A percentile compares a stretch with the other conserved stretches of the same genome.
phyloP scores from a whole-genome alignment of 2,329 filamentous ascomycete species.

The Fusarium protoensiforme region DNA sequence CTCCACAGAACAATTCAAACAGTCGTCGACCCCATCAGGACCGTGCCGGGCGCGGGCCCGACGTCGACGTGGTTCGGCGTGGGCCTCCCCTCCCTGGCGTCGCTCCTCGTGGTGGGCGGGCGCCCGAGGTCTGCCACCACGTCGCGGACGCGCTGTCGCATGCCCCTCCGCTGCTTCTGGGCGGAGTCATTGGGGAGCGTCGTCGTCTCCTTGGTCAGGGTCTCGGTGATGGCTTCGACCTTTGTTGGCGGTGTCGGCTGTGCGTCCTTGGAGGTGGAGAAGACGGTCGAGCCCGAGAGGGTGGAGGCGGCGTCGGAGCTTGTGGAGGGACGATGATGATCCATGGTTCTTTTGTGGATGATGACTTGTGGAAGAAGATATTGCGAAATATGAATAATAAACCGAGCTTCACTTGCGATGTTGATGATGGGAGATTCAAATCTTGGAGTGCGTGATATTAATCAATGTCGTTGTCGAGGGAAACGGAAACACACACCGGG shows the following conservation, averaged over 20 bases:
- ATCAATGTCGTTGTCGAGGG: background rate
- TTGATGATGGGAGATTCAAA: background rate
- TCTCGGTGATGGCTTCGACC: background rate
- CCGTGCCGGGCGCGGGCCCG: slow-evolving; percentile 39
- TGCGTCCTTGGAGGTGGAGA: slow-evolving; percentile 44
- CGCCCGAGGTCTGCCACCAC: slow-evolving; percentile 48
- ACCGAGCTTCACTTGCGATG: background rate
- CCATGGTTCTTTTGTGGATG: slow-evolving; percentile 20
- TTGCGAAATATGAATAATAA: background rate
- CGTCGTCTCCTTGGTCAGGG: background rate
- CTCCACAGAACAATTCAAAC: slow-evolving; percentile 9
- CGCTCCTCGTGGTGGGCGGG: slow-evolving; percentile 47
- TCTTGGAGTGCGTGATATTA: background rate
- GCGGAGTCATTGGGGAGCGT: background rate
- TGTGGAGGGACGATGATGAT: slow-evolving; percentile 38
- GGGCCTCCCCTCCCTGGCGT: slow-evolving; percentile 46
- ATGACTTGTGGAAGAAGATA: background rate
- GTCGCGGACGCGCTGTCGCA: slow-evolving; percentile 49
- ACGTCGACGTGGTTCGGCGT: slow-evolving; percentile 44
- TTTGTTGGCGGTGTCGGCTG: slow-evolving; percentile 18
- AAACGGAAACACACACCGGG: too few species aligned
- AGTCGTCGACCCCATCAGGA: slow-evolving; percentile 36
- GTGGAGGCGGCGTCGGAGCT: slow-evolving; percentile 46
- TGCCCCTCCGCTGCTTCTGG: slow-evolving; percentile 36
- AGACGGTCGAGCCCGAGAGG: slow-evolving; percentile 45